Evolutionary conservation across 495 filamentous ascomycete species (phyloP).

Genomic region (Cenococcum geophilum): DNA sequence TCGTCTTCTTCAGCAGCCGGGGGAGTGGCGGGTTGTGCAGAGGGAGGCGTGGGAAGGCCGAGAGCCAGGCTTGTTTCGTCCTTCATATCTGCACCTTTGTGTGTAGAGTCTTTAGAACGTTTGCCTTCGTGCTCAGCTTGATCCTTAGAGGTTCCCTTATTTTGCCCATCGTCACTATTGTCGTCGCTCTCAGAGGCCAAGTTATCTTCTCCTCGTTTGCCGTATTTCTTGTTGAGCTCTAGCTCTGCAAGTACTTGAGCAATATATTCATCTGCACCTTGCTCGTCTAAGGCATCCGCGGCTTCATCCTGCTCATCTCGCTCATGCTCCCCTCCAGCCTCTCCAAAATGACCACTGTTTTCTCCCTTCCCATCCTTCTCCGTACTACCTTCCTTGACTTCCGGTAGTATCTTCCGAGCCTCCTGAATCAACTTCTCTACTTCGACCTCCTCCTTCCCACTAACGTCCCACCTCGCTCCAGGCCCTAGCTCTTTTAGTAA

Average conservation of each 20-base stretch:
- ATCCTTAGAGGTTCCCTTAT: not conserved
- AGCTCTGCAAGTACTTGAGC: conserved; percentile 34
- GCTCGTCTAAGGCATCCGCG: conserved; percentile 27
- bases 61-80: not conserved
- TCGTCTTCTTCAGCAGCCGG: conserved; percentile 11
- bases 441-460: conserved; percentile 30
- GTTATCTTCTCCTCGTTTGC: not conserved
- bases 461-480: conserved; percentile 31
- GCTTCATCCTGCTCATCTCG: conserved; percentile 13
- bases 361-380: not conserved
- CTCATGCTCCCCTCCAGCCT: conserved; percentile 8
- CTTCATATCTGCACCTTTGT: not conserved
- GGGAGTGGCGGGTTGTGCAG: conserved; percentile 20
- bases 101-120: not conserved
- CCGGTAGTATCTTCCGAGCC: conserved; percentile 27
- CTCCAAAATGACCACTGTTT: conserved; percentile 2
- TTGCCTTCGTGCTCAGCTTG: not conserved
- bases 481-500: conserved; percentile 40
- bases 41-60: conserved; percentile 30
- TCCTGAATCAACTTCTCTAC: conserved; percentile 33
- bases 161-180: not conserved
- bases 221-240: conserved; percentile 23
- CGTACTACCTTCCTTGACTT: not conserved
- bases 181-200: not conserved
- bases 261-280: conserved; percentile 36